Evolutionary conservation across 2,329 filamentous ascomycete genomes (phyloP).

Genomic region (Myriosclerotinia duriaeana): DNA sequence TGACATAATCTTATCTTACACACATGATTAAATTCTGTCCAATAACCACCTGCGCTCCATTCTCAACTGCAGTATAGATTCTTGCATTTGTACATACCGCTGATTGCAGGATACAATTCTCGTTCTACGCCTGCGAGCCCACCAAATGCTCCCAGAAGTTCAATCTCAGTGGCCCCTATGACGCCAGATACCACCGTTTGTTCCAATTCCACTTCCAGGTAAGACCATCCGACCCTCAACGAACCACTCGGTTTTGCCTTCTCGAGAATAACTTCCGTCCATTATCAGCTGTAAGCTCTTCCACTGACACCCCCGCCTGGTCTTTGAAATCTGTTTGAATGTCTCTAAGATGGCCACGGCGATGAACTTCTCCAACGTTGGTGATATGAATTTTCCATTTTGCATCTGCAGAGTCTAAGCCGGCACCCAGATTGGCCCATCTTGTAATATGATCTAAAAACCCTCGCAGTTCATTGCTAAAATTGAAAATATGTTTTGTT

Average conservation of each 20-base stretch:
- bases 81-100: background rate
- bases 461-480: conserved; percentile 28
- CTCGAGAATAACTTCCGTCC: conserved; percentile 17
- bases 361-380: background rate
- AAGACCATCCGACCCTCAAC: conserved; percentile 17
- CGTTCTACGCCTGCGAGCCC: background rate
- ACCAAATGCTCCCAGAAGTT: background rate
- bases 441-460: conserved; percentile 24
- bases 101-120: background rate
- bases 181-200: conserved; percentile 13
- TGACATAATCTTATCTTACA: background rate
- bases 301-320: conserved; percentile 15
- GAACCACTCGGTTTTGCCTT: background rate
- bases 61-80: background rate
- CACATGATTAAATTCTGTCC: background rate
- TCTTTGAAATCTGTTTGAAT: conserved; percentile 23
- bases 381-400: conserved; percentile 25
- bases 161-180: background rate
- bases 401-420: conserved; percentile 20
- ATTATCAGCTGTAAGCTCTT: conserved; percentile 23
- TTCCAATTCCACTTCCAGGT: conserved; percentile 15
- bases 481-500: conserved; percentile 26
- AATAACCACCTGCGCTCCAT: background rate
- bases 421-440: conserved; percentile 27
- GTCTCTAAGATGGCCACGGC: background rate